These are phyloP conservation scores for Biscogniauxia mediterranea DNA, from an alignment of 2,329 filamentous ascomycete genomes.

Conservation along the genomic window DNA sequence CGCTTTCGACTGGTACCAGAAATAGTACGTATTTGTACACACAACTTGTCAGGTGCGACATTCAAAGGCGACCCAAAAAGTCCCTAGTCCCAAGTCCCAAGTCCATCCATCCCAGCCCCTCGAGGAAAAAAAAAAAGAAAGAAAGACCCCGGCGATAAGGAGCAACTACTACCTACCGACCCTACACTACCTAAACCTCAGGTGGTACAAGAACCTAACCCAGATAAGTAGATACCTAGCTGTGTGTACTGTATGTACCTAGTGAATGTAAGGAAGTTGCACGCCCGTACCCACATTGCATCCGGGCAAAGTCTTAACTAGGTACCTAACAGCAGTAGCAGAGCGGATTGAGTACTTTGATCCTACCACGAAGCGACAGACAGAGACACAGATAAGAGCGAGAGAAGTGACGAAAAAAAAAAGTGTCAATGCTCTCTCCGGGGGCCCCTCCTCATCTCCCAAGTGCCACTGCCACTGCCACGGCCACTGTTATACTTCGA, in stretches of 20 bases:
- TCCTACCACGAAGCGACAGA: neutral
- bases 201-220: neutral
- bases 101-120: neutral
- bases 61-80: too few relatives aligned
- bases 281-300: too few relatives aligned
- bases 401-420: constrained; percentile 14
- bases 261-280: too few relatives aligned
- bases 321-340: too few relatives aligned
- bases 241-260: too few relatives aligned
- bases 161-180: neutral
- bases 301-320: too few relatives aligned
- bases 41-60: too few relatives aligned
- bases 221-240: neutral
- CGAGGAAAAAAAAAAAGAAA: neutral
- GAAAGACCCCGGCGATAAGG: neutral
- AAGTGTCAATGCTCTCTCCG: constrained; percentile 23
- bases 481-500: constrained; percentile 4
- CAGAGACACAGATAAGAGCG: constrained; percentile 9
- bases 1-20: too few relatives aligned
- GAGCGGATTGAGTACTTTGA: too few relatives aligned
- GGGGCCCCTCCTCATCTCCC: constrained; percentile 22
- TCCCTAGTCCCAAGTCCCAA: too few relatives aligned
- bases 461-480: constrained; percentile 4
- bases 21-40: too few relatives aligned
- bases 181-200: too few relatives aligned